Conservation (phyloP, 1,139 yeast species). For the Kodamaea derodonti region DNA sequence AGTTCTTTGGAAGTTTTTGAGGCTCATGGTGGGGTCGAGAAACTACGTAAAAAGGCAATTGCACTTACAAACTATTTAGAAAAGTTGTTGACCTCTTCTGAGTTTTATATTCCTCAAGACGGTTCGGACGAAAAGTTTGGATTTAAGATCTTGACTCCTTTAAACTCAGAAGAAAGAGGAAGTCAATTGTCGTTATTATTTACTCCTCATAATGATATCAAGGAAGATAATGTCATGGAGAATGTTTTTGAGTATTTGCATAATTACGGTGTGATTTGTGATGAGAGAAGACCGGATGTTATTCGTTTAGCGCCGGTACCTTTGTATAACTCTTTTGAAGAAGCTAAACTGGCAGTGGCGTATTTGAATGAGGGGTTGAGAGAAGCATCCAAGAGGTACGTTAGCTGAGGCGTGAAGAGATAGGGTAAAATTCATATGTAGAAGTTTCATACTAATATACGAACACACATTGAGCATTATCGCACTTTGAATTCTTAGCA, state of each 20-base stretch:
- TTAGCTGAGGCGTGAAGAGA: too few species aligned
- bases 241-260: conserved; percentile 48
- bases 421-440: too few species aligned
- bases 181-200: conserved; percentile 77
- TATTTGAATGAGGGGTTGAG: conserved; percentile 6
- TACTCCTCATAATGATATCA: conserved; percentile 44
- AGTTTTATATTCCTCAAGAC: conserved; percentile 36
- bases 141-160: conserved; percentile 75
- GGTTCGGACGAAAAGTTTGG: conserved; percentile 26
- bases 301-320: conserved; percentile 83
- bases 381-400: too few species aligned
- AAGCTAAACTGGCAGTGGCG: conserved; percentile 31
- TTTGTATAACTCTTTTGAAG: conserved; percentile 71
- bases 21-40: conserved; percentile 60
- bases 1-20: conserved; percentile 63
- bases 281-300: conserved; percentile 87
- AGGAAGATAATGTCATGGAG: conserved; percentile 55
- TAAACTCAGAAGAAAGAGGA: conserved; percentile 57
- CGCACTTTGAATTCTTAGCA: too few species aligned
- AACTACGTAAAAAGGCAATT: conserved; percentile 54
- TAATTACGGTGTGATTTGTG: conserved; percentile 67
- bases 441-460: not conserved
- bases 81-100: conserved; percentile 38
- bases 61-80: conserved; percentile 57
- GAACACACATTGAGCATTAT: too few species aligned